Conservation (phyloP, 257 asterid species). For the Ehretia macrophylla region DNA sequence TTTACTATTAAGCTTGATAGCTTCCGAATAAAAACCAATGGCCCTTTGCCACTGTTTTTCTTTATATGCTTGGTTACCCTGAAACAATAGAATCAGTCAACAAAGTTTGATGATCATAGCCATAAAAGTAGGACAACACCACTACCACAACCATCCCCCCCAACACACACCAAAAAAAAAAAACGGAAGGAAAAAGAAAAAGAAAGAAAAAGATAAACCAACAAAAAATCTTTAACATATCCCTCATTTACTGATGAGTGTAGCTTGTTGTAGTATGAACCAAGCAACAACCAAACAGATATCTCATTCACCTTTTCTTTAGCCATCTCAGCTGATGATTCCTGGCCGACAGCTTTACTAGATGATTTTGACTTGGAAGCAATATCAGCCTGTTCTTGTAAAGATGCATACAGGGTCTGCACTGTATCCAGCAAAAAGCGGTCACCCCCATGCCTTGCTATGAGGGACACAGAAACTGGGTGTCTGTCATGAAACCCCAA, state of each 20-base stretch:
- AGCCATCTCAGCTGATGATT: slow-evolving; percentile 85
- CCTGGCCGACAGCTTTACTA: slow-evolving; percentile 43
- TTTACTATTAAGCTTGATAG: slow-evolving; percentile 75
- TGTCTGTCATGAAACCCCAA: slow-evolving; percentile 72
- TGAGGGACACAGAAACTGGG: slow-evolving; percentile 77
- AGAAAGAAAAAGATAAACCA: too few species aligned
- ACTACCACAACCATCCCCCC: too few species aligned
- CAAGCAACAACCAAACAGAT: neutral
- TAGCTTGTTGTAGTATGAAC: too few species aligned
- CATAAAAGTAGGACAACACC: neutral
- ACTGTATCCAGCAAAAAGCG: slow-evolving; percentile 76
- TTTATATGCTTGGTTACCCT: slow-evolving; percentile 97
- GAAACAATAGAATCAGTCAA: neutral
- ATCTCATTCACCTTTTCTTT: slow-evolving; percentile 84
- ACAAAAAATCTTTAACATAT: too few species aligned
- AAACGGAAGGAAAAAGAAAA: too few species aligned
- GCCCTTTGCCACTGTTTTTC: slow-evolving; percentile 91
- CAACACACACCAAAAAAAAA: too few species aligned
- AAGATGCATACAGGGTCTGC: slow-evolving; percentile 52
- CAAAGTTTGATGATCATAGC: too few species aligned
- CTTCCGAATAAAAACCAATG: slow-evolving; percentile 78
- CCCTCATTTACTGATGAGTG: too few species aligned
- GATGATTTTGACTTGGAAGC: slow-evolving; percentile 47
- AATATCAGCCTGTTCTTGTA: slow-evolving; percentile 59
- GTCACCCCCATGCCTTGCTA: slow-evolving; percentile 93